Evolutionary conservation across 23 red algal genomes (phyloP).

Genomic region (Pyropia yezoensis): DNA sequence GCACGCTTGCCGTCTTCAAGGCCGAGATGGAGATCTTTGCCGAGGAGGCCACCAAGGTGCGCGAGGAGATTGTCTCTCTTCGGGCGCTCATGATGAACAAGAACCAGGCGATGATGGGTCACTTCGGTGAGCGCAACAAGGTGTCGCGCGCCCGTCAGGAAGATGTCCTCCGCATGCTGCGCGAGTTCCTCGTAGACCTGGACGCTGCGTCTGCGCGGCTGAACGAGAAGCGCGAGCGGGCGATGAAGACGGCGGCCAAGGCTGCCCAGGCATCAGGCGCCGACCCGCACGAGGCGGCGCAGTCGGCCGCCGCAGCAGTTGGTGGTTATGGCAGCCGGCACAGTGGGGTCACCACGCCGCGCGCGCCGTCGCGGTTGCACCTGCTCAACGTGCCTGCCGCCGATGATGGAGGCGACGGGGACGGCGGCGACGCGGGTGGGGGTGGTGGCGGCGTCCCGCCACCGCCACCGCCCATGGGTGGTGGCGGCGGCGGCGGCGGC

Average conservation of each 20-base stretch:
- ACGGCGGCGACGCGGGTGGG: too few relatives aligned
- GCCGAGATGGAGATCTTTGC: slow-evolving; percentile 87
- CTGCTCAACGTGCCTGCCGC: too few relatives aligned
- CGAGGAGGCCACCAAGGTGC: slow-evolving; percentile 53
- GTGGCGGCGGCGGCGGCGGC: too few relatives aligned
- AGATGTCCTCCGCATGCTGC: slow-evolving; percentile 67
- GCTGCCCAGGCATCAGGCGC: background rate
- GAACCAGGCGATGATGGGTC: slow-evolving; percentile 66
- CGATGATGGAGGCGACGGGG: too few relatives aligned
- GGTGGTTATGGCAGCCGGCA: too few relatives aligned
- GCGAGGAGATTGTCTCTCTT: slow-evolving; percentile 84
- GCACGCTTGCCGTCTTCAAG: slow-evolving; percentile 66
- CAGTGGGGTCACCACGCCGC: too few relatives aligned
- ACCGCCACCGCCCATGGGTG: too few relatives aligned
- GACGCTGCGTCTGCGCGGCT: slow-evolving; percentile 21
- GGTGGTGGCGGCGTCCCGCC: too few relatives aligned
- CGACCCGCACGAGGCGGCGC: too few relatives aligned
- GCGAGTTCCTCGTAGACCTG: slow-evolving; percentile 63
- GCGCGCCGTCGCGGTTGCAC: too few relatives aligned
- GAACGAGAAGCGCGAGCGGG: slow-evolving; percentile 30
- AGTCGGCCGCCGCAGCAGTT: too few relatives aligned
- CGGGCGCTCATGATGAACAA: slow-evolving; percentile 72
- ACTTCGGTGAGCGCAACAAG: slow-evolving; percentile 91
- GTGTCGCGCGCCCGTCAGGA: slow-evolving; percentile 58
- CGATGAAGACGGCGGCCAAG: slow-evolving; percentile 45